These are phyloP conservation scores for Odontarrhena argentea DNA, from an alignment of 345 rosid genomes.

Conservation along the genomic window DNA sequence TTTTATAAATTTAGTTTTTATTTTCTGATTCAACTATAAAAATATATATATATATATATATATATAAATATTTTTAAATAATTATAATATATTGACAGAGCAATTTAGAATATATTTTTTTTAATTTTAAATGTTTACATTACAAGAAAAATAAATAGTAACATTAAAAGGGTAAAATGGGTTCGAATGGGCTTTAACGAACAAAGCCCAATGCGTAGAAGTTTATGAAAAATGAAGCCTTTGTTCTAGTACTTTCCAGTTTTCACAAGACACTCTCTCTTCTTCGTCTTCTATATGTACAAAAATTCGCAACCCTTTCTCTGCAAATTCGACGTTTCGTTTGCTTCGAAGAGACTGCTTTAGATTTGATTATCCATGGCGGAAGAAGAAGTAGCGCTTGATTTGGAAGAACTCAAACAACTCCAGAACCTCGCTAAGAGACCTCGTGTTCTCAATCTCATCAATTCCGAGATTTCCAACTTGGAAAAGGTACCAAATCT, in stretches of 20 bases:
- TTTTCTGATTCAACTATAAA: too few species aligned
- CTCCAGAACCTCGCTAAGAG: slow-evolving; percentile 76
- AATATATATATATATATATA: too few species aligned
- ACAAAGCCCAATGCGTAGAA: slow-evolving; percentile 7
- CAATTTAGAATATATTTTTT: too few species aligned
- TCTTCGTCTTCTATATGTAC: background rate
- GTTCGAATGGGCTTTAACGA: slow-evolving; percentile 2
- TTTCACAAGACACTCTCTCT: slow-evolving; percentile 13
- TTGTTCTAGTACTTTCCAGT: slow-evolving; percentile 36
- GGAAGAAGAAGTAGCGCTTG: slow-evolving; percentile 61
- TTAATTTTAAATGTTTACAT: too few species aligned
- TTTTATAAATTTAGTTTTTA: too few species aligned
- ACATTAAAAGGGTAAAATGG: background rate
- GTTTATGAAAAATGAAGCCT: background rate
- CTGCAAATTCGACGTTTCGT: slow-evolving; percentile 15
- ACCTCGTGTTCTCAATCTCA: slow-evolving; percentile 64
- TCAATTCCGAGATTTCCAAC: slow-evolving; percentile 61
- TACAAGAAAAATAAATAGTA: too few species aligned
- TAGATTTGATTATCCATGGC: slow-evolving; percentile 50
- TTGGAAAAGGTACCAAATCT: slow-evolving; percentile 65
- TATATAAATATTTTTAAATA: too few species aligned
- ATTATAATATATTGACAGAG: too few species aligned
- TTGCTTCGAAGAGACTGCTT: slow-evolving; percentile 17
- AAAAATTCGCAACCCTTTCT: slow-evolving; percentile 8
- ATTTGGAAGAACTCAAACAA: slow-evolving; percentile 76